Evolutionary conservation across 345 rosid genomes (phyloP).

Genomic region (Geranium brycei): DNA sequence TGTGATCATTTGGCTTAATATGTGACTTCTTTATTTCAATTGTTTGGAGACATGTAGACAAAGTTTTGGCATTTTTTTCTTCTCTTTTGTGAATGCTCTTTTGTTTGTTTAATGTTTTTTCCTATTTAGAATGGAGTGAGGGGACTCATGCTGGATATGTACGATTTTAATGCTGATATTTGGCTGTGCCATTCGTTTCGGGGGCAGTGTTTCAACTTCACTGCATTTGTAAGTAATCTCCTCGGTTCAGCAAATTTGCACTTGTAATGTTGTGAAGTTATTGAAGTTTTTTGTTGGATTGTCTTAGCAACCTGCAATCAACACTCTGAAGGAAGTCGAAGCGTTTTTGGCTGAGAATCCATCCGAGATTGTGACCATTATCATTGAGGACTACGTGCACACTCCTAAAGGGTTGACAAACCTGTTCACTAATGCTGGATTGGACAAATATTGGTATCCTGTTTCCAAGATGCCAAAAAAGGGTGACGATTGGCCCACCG

Average conservation of each 20-base stretch:
- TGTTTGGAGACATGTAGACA: background rate
- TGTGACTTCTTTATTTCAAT: background rate
- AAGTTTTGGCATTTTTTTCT: background rate
- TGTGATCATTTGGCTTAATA: background rate
- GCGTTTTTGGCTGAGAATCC: conserved; percentile 69
- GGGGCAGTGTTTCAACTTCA: conserved; percentile 93
- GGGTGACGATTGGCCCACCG: conserved; percentile 95
- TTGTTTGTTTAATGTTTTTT: background rate
- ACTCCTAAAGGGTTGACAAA: conserved; percentile 69
- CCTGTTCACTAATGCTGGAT: conserved; percentile 62
- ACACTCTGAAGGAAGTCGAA: conserved; percentile 82
- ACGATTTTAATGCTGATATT: conserved; percentile 66
- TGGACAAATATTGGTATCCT: conserved; percentile 79
- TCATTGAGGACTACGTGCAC: conserved; percentile 86
- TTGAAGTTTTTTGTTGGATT: conserved; percentile 11
- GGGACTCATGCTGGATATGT: conserved; percentile 96
- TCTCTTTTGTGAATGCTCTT: background rate
- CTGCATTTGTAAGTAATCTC: conserved; percentile 65
- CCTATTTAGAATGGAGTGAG: conserved; percentile 78
- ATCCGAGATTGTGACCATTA: conserved; percentile 74
- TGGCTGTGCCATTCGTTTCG: conserved; percentile 96
- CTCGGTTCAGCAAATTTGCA: conserved; percentile 9
- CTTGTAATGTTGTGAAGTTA: background rate
- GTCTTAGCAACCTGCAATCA: conserved; percentile 77
- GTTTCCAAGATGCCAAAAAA: conserved; percentile 81